Conservation (phyloP, 176 grass and related monocot genomes). For the Eleusine coracana region DNA sequence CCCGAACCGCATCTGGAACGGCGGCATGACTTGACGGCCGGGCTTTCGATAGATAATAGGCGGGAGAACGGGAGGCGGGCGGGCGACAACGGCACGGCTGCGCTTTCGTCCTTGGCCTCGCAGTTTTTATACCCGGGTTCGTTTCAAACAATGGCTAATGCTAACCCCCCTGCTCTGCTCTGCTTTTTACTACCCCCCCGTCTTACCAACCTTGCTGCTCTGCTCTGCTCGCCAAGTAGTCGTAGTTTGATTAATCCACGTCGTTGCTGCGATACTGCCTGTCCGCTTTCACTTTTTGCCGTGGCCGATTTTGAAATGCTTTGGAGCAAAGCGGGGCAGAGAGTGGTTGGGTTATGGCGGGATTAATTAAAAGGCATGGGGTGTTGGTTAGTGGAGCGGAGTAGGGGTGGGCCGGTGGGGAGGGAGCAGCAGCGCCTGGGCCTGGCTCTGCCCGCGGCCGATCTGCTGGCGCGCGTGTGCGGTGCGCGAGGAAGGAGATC, state of each 20-base stretch:
- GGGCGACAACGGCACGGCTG: slow-evolving; percentile 20
- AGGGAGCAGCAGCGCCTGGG: background rate
- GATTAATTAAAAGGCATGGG: slow-evolving; percentile 22
- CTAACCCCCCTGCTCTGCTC: background rate
- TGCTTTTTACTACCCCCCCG: background rate
- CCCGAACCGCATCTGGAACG: slow-evolving; percentile 68
- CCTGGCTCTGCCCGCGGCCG: background rate
- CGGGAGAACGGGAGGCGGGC: background rate
- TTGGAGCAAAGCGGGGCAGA: slow-evolving; percentile 22
- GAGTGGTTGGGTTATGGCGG: slow-evolving; percentile 45
- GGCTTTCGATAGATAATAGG: background rate
- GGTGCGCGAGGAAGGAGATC: slow-evolving; percentile 4
- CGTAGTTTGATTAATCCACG: slow-evolving; percentile 33
- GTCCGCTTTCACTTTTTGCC: background rate
- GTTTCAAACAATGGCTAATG: slow-evolving; percentile 21
- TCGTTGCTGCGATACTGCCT: background rate
- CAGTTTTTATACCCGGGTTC: slow-evolving; percentile 27
- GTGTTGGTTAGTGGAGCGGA: slow-evolving; percentile 36
- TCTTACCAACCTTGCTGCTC: background rate
- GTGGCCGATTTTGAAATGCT: slow-evolving; percentile 30
- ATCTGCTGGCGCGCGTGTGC: background rate
- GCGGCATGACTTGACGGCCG: slow-evolving; percentile 51
- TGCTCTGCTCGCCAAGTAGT: too few species aligned
- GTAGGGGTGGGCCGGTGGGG: slow-evolving; percentile 38
- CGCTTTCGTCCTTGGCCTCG: slow-evolving; percentile 28